Evolutionary conservation across 2,329 filamentous ascomycete species (phyloP).

Genomic region (Exophiala lecanii-corni): DNA sequence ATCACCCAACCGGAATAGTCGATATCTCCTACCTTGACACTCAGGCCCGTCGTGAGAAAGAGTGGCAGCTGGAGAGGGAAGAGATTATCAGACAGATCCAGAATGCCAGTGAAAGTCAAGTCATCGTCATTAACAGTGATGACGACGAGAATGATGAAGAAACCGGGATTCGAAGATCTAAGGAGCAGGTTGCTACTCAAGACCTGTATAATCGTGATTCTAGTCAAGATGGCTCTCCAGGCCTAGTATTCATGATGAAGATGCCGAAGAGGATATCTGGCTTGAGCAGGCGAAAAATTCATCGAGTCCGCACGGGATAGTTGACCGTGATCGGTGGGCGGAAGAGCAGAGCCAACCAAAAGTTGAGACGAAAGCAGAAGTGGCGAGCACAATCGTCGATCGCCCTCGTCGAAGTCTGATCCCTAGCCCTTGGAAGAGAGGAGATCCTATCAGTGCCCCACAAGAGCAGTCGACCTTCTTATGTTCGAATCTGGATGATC

Average conservation of each 20-base stretch:
- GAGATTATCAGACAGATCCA: slow-evolving; percentile 41
- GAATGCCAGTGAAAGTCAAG: slow-evolving; percentile 38
- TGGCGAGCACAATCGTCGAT: slow-evolving; percentile 22
- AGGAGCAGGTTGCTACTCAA: too few relatives aligned
- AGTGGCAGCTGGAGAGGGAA: slow-evolving; percentile 44
- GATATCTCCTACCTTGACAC: slow-evolving; percentile 12
- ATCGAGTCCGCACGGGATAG: slow-evolving; percentile 27
- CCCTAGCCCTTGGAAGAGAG: slow-evolving; percentile 33
- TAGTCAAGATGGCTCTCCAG: slow-evolving; percentile 14
- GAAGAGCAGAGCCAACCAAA: slow-evolving; percentile 19
- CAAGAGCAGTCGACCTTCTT: slow-evolving; percentile 20
- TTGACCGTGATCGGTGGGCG: not conserved
- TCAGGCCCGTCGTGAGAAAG: slow-evolving; percentile 30
- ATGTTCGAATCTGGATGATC: slow-evolving; percentile 15
- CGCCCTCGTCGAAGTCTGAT: slow-evolving; percentile 25
- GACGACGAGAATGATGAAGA: slow-evolving; percentile 22
- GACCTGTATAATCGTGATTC: too few relatives aligned
- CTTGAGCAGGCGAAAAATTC: slow-evolving; percentile 38
- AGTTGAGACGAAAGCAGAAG: slow-evolving; percentile 5
- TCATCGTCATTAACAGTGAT: slow-evolving; percentile 44
- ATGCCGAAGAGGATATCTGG: slow-evolving; percentile 45
- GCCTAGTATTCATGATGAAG: slow-evolving; percentile 19
- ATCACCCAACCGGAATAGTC: not conserved
- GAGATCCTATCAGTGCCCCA: slow-evolving; percentile 24
- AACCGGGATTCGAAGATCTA: too few relatives aligned